These are phyloP conservation scores for Trapa bicornis DNA, from an alignment of 345 rosid genomes.

Conservation along the genomic window DNA sequence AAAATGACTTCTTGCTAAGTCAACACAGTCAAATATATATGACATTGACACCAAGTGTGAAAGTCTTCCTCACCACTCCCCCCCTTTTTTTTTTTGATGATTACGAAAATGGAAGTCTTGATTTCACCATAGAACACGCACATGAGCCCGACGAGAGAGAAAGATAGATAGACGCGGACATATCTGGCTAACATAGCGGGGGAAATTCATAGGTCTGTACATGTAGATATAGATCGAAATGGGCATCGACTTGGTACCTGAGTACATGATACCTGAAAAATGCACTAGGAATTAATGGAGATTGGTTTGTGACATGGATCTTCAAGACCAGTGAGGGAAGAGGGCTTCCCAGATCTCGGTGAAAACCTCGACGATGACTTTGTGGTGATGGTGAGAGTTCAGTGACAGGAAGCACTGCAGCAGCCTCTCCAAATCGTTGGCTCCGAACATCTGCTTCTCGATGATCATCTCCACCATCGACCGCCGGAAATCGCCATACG, in stretches of 20 bases:
- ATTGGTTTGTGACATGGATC: background rate
- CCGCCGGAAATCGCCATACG: constrained; percentile 53
- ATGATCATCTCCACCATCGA: constrained; percentile 86
- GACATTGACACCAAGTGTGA: background rate
- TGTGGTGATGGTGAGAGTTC: constrained; percentile 58
- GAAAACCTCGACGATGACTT: constrained; percentile 49
- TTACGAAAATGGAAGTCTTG: too few species aligned
- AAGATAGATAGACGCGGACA: too few species aligned
- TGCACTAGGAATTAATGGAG: too few species aligned
- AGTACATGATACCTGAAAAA: too few species aligned
- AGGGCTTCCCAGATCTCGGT: constrained; percentile 52
- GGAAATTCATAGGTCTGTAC: background rate
- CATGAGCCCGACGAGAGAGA: too few species aligned
- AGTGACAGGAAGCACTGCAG: constrained; percentile 60
- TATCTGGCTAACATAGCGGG: too few species aligned
- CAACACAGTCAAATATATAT: background rate
- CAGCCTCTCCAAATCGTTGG: constrained; percentile 47
- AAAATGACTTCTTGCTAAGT: too few species aligned
- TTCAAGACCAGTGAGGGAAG: constrained; percentile 29
- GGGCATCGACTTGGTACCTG: background rate
- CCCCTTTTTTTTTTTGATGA: too few species aligned
- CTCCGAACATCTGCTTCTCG: constrained; percentile 55
- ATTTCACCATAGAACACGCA: too few species aligned
- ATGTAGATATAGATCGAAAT: background rate
- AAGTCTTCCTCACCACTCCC: too few species aligned